Evolutionary conservation across 2,329 filamentous ascomycete species (phyloP), one percentile per base, ranked within the genome.

Genomic region (Neopestalotiopsis clavispora): DNA sequence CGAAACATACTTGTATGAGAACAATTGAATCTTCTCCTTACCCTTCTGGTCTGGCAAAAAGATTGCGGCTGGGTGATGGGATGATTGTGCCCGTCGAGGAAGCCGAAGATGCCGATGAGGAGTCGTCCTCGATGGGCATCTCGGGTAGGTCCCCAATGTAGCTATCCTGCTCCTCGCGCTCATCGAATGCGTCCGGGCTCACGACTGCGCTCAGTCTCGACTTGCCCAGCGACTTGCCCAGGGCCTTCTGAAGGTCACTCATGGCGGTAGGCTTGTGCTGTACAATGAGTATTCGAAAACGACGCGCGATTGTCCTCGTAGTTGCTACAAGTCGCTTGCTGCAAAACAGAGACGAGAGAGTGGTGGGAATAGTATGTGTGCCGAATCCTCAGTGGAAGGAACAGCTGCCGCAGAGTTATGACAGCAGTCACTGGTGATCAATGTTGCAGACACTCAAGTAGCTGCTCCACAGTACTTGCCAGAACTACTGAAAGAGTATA

Each of bases 71-170:
- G 6, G 89, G 88, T 4, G 92, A 93, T 0, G 95, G 94, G 71
- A 94, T 91, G 70, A 98, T 87, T n/a, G 95, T 98, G 32, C 95
- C 94, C 3, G 94, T 94, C 1, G 95, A 98, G 3, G 95, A 97
- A 49, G 94, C 91, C n/a, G 94, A 97, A 0, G 92, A 97, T 14
- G 93, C 89, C 9, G 90, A 92, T 1, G 90, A 93, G 14, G 90
- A 92, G 78, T 93, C 91, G 72, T 91, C 90, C 74, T 93, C 87
- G 65, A 84, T 85, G 57, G 80, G 77, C 65, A 83, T 80, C 72
- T 80, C 78, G 62, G 77, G 81, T 67, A 86, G 74, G 72, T 87
- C 85, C 32, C 82, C 75, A 65, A 85, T 71, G 68, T 78, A 75
- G 42, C 77, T 72, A 69, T 81, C 75, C 45, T 77, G 79, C 13